A percentile compares a stretch with the other conserved stretches of the same genome.
Evolutionary conservation across 1,284 basidiomycete genomes (phyloP).

Genomic region (Coniferiporia weirii): DNA sequence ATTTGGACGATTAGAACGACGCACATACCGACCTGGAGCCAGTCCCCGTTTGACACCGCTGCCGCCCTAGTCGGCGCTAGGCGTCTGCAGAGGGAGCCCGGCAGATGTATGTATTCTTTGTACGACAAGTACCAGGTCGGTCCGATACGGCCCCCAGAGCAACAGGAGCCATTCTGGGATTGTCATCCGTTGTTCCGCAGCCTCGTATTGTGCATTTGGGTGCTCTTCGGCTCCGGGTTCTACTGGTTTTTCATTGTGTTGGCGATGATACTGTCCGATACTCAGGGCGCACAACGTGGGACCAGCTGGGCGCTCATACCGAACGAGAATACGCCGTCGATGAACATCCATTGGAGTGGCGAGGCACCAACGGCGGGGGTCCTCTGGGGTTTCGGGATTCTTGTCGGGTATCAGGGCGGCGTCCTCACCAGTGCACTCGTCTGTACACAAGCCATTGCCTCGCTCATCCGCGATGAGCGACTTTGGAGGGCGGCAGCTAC

Average conservation of each 20-base stretch:
- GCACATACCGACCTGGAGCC: conserved; percentile 3
- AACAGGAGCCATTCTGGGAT: not conserved
- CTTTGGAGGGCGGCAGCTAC: conserved; percentile 9
- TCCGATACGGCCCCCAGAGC: not conserved
- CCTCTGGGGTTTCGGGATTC: conserved; percentile 13
- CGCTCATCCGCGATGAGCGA: conserved; percentile 7
- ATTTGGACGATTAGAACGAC: not conserved
- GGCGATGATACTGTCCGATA: conserved; percentile 10
- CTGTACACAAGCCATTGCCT: conserved; percentile 2
- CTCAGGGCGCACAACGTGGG: conserved; percentile 5
- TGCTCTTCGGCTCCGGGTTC: conserved; percentile 9
- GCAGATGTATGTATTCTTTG: conserved; percentile 14
- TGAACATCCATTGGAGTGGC: conserved; percentile 12
- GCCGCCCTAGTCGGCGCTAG: not conserved
- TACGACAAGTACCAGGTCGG: not conserved
- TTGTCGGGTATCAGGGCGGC: conserved; percentile 15
- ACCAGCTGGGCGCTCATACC: not conserved
- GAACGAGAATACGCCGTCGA: not conserved
- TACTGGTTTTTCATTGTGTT: conserved; percentile 16
- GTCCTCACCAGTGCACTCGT: conserved; percentile 13
- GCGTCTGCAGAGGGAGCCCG: not conserved
- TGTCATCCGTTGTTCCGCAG: conserved; percentile 8
- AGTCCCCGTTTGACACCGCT: not conserved
- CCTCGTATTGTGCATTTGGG: conserved; percentile 10
- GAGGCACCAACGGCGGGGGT: conserved; percentile 10